Percentiles rank a stretch among this genome's conserved stretches.
Evolutionary conservation across 164 flowering plant species (phyloP).

Genomic region (Vitis riparia): DNA sequence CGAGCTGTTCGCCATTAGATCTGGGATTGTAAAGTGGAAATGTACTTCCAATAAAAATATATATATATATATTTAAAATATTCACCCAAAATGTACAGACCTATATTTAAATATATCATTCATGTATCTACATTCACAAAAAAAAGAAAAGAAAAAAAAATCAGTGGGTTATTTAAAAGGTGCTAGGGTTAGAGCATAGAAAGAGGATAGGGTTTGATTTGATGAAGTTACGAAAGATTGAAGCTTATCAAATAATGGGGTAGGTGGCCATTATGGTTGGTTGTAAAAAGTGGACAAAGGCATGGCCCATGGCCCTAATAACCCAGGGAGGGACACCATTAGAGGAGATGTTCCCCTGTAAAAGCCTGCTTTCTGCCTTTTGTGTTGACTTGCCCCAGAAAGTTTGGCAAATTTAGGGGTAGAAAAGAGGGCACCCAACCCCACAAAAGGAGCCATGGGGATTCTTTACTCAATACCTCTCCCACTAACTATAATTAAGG

Average conservation of each 20-base stretch:
- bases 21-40: too few relatives aligned
- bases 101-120: too few relatives aligned
- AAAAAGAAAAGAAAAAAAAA: too few relatives aligned
- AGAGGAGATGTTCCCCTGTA: slow-evolving; percentile 25
- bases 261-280: neutral
- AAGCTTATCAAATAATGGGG: neutral
- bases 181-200: too few relatives aligned
- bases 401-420: slow-evolving; percentile 31
- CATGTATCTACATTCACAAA: too few relatives aligned
- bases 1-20: too few relatives aligned
- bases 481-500: slow-evolving; percentile 9
- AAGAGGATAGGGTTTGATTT: too few relatives aligned
- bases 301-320: neutral
- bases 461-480: slow-evolving; percentile 1
- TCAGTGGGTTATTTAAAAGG: too few relatives aligned
- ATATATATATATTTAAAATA: too few relatives aligned
- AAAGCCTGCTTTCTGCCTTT: slow-evolving; percentile 28
- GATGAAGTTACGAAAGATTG: neutral
- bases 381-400: slow-evolving; percentile 48
- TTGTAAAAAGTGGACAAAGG: neutral
- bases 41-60: too few relatives aligned
- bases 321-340: slow-evolving; percentile 12
- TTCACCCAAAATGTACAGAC: too few relatives aligned
- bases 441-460: slow-evolving; percentile 23
- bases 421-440: slow-evolving; percentile 14